These are phyloP conservation scores for Calendula officinalis DNA, from an alignment of 129 eudicot species.

Conservation along the genomic window DNA sequence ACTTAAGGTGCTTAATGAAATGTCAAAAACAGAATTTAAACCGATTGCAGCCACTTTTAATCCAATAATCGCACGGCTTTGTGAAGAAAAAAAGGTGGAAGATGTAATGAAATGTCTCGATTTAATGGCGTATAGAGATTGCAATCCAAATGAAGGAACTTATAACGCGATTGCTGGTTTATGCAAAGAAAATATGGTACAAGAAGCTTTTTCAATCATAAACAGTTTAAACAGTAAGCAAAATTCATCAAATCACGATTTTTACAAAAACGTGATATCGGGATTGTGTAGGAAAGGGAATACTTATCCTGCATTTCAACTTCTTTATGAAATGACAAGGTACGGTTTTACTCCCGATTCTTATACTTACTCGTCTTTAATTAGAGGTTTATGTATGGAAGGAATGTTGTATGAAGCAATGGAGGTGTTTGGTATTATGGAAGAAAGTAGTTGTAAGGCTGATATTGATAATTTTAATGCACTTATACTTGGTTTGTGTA, in stretches of 20 bases:
- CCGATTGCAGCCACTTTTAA: conserved; percentile 73
- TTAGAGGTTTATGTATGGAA: conserved; percentile 83
- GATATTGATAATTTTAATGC: conserved; percentile 65
- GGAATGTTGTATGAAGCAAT: conserved; percentile 62
- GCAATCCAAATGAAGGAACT: conserved; percentile 68
- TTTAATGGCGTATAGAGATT: conserved; percentile 51
- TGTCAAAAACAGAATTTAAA: conserved; percentile 49
- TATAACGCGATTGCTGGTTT: conserved; percentile 67
- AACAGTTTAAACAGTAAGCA: conserved; percentile 54
- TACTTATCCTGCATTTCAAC: conserved; percentile 73
- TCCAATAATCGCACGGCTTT: conserved; percentile 60
- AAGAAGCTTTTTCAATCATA: conserved; percentile 72
- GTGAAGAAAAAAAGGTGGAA: conserved; percentile 65
- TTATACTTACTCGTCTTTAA: conserved; percentile 60
- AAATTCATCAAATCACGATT: conserved; percentile 47
- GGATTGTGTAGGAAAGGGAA: conserved; percentile 79
- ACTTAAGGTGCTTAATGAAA: conserved; percentile 55
- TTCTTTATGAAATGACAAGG: conserved; percentile 62
- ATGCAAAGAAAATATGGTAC: conserved; percentile 63
- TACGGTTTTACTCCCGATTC: conserved; percentile 70
- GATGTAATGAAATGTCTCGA: conserved; percentile 69
- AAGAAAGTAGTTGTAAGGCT: conserved; percentile 60
- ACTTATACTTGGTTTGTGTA: conserved; percentile 76
- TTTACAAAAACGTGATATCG: conserved; percentile 51
- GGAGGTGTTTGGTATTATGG: conserved; percentile 53